Conservation (phyloP, 139 green algal genomes). For the Micractinium conductrix region DNA sequence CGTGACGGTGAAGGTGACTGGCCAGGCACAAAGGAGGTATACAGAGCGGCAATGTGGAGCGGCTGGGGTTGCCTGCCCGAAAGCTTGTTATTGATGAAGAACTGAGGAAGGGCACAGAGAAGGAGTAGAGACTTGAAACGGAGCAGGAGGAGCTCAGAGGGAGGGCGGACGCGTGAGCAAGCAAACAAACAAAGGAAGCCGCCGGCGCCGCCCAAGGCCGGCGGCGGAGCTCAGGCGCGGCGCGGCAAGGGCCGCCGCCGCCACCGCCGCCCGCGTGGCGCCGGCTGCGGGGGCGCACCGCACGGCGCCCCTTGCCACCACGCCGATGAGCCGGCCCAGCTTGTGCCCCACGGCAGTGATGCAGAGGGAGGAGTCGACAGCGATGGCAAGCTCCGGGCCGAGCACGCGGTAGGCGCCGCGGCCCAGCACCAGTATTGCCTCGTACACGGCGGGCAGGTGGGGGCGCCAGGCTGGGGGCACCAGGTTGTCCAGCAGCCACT, state of each 20-base stretch:
- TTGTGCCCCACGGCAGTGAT: too few species aligned
- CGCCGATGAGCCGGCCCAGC: too few species aligned
- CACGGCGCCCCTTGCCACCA: too few species aligned
- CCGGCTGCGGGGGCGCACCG: neutral
- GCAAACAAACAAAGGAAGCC: too few species aligned
- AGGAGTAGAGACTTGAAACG: neutral
- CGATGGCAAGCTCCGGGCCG: neutral
- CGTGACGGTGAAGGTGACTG: too few species aligned
- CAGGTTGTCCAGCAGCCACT: neutral
- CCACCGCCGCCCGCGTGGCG: neutral
- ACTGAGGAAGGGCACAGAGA: neutral
- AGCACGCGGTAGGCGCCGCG: neutral
- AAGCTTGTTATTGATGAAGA: too few species aligned
- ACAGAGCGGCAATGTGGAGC: neutral
- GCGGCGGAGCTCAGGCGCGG: neutral
- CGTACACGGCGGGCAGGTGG: conserved; percentile 8
- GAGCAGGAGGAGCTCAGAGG: neutral
- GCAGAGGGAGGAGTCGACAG: too few species aligned
- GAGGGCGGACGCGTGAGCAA: neutral
- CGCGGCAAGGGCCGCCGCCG: neutral
- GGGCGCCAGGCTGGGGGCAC: neutral
- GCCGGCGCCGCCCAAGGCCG: too few species aligned
- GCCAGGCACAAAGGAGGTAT: too few species aligned
- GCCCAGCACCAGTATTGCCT: neutral
- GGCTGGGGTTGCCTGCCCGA: too few species aligned